Conservation (phyloP, 2,329 filamentous ascomycete species). For the Gaeumannomyces tritici region DNA sequence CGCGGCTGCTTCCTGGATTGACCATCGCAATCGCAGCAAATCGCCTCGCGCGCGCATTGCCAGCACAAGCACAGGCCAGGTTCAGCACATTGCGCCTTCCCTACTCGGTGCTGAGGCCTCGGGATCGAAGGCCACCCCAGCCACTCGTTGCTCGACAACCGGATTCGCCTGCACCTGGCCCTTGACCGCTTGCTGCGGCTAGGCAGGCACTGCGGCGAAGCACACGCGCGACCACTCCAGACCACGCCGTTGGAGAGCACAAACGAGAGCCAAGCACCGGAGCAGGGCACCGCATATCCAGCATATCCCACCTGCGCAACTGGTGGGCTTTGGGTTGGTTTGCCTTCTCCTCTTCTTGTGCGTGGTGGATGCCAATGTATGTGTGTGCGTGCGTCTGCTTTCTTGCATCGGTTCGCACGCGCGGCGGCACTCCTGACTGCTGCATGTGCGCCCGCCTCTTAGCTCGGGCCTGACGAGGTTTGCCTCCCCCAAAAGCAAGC, state of each 20-base stretch:
- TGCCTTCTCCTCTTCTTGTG: neutral
- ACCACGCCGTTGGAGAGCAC: neutral
- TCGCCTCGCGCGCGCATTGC: neutral
- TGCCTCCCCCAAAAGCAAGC: neutral
- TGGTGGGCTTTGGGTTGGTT: neutral
- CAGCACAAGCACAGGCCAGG: too few species aligned
- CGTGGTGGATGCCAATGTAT: slow-evolving; percentile 1
- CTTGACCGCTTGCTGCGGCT: neutral
- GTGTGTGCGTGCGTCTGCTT: neutral
- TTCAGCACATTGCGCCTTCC: neutral
- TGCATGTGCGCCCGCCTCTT: neutral
- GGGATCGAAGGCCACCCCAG: neutral
- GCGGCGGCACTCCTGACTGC: neutral
- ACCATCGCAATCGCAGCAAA: neutral
- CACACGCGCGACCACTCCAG: neutral
- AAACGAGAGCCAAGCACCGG: slow-evolving; percentile 1
- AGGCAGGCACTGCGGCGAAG: neutral
- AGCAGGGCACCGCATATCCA: neutral
- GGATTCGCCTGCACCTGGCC: neutral
- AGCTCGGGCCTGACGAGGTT: neutral
- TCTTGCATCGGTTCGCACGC: neutral
- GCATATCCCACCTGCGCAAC: neutral
- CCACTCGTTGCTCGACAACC: neutral
- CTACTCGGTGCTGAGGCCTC: neutral
- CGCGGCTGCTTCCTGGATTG: neutral